Conservation (phyloP, 2,329 filamentous ascomycete genomes). For the Ramularia endophylla region DNA sequence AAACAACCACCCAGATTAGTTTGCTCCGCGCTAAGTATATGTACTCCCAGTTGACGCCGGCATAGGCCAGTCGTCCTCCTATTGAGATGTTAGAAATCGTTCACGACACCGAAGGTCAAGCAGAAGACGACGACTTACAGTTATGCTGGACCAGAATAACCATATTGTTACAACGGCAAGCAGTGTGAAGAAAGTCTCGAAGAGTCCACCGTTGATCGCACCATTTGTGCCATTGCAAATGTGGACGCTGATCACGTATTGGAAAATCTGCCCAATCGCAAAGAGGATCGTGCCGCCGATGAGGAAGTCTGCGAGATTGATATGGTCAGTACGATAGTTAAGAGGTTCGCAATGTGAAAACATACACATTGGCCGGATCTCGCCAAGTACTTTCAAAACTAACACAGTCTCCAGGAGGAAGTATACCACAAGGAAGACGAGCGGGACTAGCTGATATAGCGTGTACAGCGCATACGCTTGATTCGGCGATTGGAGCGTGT, state of each 20-base stretch:
- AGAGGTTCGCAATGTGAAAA: constrained; percentile 11
- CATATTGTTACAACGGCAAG: constrained; percentile 77
- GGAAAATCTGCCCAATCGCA: constrained; percentile 89
- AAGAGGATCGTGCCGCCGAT: constrained; percentile 70
- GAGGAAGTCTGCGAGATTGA: constrained; percentile 59
- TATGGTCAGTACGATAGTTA: constrained; percentile 10
- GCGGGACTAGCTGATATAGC: constrained; percentile 81
- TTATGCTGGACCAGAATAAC: constrained; percentile 98
- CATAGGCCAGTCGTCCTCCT: constrained; percentile 89
- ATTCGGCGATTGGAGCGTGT: constrained; percentile 44
- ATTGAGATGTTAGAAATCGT: too few relatives aligned
- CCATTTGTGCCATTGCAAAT: constrained; percentile 79
- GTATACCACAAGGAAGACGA: constrained; percentile 84
- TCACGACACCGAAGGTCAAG: too few relatives aligned
- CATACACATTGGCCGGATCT: constrained; percentile 80
- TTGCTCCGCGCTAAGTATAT: constrained; percentile 36
- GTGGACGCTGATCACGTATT: constrained; percentile 86
- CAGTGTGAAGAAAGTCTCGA: constrained; percentile 88
- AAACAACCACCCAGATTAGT: too few relatives aligned
- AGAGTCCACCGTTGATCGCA: constrained; percentile 87
- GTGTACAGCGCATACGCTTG: constrained; percentile 85
- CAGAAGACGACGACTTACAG: constrained; percentile 31
- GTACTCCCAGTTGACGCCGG: constrained; percentile 37
- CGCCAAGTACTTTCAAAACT: constrained; percentile 79
- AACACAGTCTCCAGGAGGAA: constrained; percentile 77